A percentile compares a stretch with the other conserved stretches of the same genome.
phyloP scores from a whole-genome alignment of 805 yeast species.

The Wickerhamomyces chaumierensis region DNA sequence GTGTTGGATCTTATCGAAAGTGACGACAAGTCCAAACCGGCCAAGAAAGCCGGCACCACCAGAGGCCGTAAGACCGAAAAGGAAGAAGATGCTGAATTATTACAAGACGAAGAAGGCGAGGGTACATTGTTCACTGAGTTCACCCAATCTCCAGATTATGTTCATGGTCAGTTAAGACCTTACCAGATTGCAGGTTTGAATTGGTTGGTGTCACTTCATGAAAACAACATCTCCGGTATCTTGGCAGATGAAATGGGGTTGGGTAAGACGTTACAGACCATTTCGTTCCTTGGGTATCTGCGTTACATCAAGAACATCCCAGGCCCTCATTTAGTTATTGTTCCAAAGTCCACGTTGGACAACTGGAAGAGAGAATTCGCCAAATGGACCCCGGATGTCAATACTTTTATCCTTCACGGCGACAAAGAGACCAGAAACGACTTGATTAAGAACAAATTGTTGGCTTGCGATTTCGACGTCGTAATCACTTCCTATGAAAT shows the following conservation, averaged over 20 bases:
- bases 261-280: constrained; percentile 74
- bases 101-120: constrained; percentile 40
- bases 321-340: constrained; percentile 70
- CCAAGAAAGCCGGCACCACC: constrained; percentile 5
- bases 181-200: constrained; percentile 75
- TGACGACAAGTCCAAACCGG: constrained; percentile 12
- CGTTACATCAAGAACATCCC: constrained; percentile 45
- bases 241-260: constrained; percentile 83
- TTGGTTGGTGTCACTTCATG: constrained; percentile 63
- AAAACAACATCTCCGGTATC: constrained; percentile 62
- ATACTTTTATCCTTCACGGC: constrained; percentile 61
- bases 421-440: constrained; percentile 56
- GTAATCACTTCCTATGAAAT: constrained; percentile 56
- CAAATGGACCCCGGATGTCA: constrained; percentile 73
- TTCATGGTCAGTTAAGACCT: constrained; percentile 54
- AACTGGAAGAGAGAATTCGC: constrained; percentile 73
- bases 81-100: constrained; percentile 68
- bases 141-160: constrained; percentile 73
- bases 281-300: constrained; percentile 56
- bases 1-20: constrained; percentile 34
- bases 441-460: constrained; percentile 36
- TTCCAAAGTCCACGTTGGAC: constrained; percentile 72
- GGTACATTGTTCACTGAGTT: constrained; percentile 42
- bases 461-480: constrained; percentile 61
- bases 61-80: constrained; percentile 63